Evolutionary conservation across 805 yeast genomes (phyloP).

Genomic region (Nakazawaea populi): DNA sequence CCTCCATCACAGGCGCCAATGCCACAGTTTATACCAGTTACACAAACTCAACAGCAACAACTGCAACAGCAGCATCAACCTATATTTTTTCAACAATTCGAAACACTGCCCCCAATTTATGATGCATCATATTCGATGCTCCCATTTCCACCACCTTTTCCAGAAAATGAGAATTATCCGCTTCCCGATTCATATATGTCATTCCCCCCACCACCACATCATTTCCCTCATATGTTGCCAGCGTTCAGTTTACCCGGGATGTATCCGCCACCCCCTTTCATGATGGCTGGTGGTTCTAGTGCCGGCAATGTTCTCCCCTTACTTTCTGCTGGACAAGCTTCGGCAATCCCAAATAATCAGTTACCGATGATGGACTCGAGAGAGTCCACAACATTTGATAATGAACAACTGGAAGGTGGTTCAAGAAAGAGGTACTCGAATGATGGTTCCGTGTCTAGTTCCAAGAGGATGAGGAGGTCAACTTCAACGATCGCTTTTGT

Average conservation of each 20-base stretch:
- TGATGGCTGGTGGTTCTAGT: background rate
- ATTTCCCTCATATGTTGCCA: background rate
- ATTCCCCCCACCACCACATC: background rate
- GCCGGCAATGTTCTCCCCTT: too few species aligned
- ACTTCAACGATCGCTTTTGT: background rate
- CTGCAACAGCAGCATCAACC: background rate
- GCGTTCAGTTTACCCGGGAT: background rate
- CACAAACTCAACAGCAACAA: background rate
- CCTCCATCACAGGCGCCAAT: background rate
- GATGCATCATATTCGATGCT: background rate
- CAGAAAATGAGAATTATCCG: background rate
- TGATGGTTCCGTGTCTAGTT: background rate
- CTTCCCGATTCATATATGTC: too few species aligned
- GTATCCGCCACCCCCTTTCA: background rate
- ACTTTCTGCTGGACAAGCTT: too few species aligned
- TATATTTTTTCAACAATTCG: background rate
- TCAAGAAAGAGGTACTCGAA: background rate
- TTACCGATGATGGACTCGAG: too few species aligned
- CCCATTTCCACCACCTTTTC: constrained; percentile 2
- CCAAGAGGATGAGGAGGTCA: background rate
- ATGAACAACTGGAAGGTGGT: too few species aligned
- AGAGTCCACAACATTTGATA: too few species aligned
- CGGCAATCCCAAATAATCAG: too few species aligned
- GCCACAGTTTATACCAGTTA: background rate
- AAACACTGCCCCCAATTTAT: background rate